Evolutionary conservation across 306 rosid genomes (phyloP), one percentile per base, ranked within the genome.

Genomic region (Cotoneaster glaucophyllus): DNA sequence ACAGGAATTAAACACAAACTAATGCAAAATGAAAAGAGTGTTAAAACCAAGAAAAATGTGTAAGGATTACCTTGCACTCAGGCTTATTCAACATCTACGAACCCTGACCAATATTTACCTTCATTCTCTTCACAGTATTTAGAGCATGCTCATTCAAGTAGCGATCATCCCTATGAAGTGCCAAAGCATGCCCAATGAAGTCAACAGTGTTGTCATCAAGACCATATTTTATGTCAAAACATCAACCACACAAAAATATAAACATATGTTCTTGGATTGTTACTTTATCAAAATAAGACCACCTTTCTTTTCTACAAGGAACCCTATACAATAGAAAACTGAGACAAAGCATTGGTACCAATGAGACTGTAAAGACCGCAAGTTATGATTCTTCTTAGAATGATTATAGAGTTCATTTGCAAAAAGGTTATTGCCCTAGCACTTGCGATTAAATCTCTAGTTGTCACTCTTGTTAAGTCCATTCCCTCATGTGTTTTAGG

Each of bases 61-160:
- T 24, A 57, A 45, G 39, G 3, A 50, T 70, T 84, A 94, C 98
- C 98, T 88, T 92, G 89, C 98, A 94, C 80, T 94, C 95, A 70
- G 96, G 97, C 34, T 31, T 31, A 31, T 31, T 5, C 34, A 31
- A 31, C 31, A 68, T 70, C 53, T 13, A 65, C 74, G 69, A 79
- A 73, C 43, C 68, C 63, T 63, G 64, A 25, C 70, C 22, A 62
- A 44, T 45, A 39, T 58, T 86, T 70, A 89, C 98, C 93, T 95
- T 95, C 97, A 95, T 95, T 84, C 97, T 92, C 77, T 87, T 92
- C 78, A 95, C 92, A 4, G 97, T 95, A 82, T 95, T 97, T 70
- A 92, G 73, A 76, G 99, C 97, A 74, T 97, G 99, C 74, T 90
- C 96, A 70, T 73, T 10, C 82, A 95, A 83, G 86, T 92, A 89